Evolutionary conservation across 2,329 filamentous ascomycete genomes (phyloP).

Genomic region (Cryphonectria japonica): DNA sequence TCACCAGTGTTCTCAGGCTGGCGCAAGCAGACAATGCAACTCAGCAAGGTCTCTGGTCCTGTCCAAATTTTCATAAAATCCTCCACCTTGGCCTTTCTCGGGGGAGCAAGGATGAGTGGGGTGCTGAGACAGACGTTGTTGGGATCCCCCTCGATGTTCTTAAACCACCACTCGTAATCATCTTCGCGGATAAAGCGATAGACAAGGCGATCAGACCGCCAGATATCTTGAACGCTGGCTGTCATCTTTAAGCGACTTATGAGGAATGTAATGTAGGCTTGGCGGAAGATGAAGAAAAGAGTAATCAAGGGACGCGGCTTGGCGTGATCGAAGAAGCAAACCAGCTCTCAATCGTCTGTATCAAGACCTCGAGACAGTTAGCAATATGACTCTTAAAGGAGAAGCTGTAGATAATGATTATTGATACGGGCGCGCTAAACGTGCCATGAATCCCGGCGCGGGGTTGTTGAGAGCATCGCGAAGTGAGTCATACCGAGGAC

Average conservation of each 20-base stretch:
- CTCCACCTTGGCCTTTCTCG: constrained; percentile 22
- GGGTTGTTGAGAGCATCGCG: neutral
- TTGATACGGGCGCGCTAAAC: too few species aligned
- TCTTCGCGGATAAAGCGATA: constrained; percentile 33
- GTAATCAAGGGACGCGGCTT: neutral
- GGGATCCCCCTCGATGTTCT: constrained; percentile 31
- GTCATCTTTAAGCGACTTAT: constrained; percentile 5
- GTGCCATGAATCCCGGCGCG: neutral
- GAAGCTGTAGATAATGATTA: neutral
- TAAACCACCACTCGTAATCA: constrained; percentile 26
- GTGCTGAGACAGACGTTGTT: constrained; percentile 25
- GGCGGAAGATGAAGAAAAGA: neutral
- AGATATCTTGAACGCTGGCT: constrained; percentile 28
- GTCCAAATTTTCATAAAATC: constrained; percentile 26
- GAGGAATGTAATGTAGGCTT: neutral
- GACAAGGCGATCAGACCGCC: constrained; percentile 34
- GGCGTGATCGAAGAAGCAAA: neutral
- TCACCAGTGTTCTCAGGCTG: constrained; percentile 1
- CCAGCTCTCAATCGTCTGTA: too few species aligned
- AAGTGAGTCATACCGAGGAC: neutral
- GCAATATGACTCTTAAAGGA: too few species aligned
- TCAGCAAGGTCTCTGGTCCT: constrained; percentile 24
- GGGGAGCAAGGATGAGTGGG: constrained; percentile 25
- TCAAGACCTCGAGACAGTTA: too few species aligned
- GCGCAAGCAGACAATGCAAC: constrained; percentile 33